A percentile compares a stretch with the other conserved stretches of the same genome.
Evolutionary conservation across 108 stramenopile species (phyloP).

Genomic region (Fistulifera pelliculosa): DNA sequence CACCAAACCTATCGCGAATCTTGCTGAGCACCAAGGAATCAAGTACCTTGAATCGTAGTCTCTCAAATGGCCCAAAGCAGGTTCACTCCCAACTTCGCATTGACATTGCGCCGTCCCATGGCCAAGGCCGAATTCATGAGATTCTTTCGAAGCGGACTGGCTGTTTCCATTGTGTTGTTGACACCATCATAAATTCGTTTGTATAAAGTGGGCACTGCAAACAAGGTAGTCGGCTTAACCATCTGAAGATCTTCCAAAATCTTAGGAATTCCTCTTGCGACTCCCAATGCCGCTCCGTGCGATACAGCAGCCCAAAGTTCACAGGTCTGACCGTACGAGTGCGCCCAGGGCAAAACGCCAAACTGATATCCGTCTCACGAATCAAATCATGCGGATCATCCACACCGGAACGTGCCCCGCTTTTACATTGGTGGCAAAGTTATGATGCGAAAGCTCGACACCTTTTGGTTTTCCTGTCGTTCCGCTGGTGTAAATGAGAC

Average conservation of each 20-base stretch:
- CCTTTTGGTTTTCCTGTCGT: constrained; percentile 95
- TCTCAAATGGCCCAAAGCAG: constrained; percentile 42
- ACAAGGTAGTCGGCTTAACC: constrained; percentile 77
- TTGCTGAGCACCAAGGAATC: constrained; percentile 77
- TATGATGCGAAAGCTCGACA: constrained; percentile 86
- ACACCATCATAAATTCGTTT: constrained; percentile 92
- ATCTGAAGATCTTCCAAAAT: constrained; percentile 72
- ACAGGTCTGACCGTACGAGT: constrained; percentile 89
- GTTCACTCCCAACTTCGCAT: constrained; percentile 28
- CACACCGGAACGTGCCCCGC: constrained; percentile 54
- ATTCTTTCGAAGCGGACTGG: constrained; percentile 42
- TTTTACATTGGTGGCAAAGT: constrained; percentile 77
- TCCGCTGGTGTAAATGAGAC: constrained; percentile 93
- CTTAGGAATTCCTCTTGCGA: constrained; percentile 67
- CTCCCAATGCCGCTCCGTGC: constrained; percentile 79
- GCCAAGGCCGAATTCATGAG: constrained; percentile 69
- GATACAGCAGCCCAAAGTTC: constrained; percentile 83
- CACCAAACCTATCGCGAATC: constrained; percentile 88
- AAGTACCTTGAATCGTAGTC: constrained; percentile 38
- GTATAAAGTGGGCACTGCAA: constrained; percentile 91
- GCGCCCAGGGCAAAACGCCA: constrained; percentile 93
- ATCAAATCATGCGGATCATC: constrained; percentile 64
- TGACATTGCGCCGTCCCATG: constrained; percentile 48
- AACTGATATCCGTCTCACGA: constrained; percentile 53
- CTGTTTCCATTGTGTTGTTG: constrained; percentile 65